These are phyloP conservation scores for Aquilaria malaccensis DNA, from an alignment of 345 rosid species.

Conservation along the genomic window DNA sequence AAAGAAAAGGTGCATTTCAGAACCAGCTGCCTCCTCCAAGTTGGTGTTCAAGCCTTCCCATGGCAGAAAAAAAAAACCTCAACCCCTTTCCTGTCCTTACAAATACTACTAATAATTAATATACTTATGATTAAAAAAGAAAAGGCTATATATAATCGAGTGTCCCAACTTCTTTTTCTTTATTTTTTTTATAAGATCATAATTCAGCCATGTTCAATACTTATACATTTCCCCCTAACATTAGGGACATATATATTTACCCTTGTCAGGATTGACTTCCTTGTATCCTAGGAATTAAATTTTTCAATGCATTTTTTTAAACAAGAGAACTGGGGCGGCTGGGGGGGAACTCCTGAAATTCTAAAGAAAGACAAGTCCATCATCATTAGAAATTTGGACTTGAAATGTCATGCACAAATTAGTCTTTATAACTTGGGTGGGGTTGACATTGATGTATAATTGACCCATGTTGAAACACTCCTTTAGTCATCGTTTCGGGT, in stretches of 20 bases:
- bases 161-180: constrained; percentile 13
- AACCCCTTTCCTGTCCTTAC: constrained; percentile 11
- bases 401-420: constrained; percentile 16
- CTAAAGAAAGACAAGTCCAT: constrained; percentile 17
- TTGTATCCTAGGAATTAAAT: constrained; percentile 2
- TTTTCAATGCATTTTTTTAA: background rate
- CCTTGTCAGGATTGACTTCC: constrained; percentile 26
- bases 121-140: background rate
- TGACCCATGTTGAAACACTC: constrained; percentile 19
- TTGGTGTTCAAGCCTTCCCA: constrained; percentile 3
- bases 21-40: no score
- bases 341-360: constrained; percentile 8
- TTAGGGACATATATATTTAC: constrained; percentile 7
- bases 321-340: background rate
- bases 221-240: background rate
- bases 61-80: background rate
- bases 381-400: constrained; percentile 21
- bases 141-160: constrained; percentile 9
- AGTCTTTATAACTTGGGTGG: constrained; percentile 17
- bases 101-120: constrained; percentile 8
- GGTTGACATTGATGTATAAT: constrained; percentile 29
- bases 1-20: no score
- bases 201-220: background rate
- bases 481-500: constrained; percentile 9
- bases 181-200: background rate